phyloP scores from a whole-genome alignment of 176 grass and related monocot genomes.

The Triticum monococcum region DNA sequence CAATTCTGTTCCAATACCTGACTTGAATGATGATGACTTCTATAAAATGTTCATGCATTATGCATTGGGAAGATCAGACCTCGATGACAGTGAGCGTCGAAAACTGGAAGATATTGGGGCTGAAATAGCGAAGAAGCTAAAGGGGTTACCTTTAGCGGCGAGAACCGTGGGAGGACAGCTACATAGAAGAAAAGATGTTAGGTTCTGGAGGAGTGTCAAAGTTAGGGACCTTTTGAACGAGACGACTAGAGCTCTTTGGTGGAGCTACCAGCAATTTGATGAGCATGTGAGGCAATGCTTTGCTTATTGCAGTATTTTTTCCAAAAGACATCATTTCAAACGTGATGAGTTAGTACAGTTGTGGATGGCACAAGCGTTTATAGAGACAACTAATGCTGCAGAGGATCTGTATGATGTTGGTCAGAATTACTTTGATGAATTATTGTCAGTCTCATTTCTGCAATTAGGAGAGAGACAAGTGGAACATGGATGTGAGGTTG shows the following conservation, averaged over 20 bases:
- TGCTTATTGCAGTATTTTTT: constrained; percentile 32
- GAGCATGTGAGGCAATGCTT: constrained; percentile 27
- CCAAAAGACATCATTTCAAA: neutral
- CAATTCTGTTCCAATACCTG: neutral
- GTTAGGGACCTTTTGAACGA: neutral
- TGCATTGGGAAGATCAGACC: neutral
- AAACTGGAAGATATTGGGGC: neutral
- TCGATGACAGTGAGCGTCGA: neutral
- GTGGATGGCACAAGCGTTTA: constrained; percentile 38
- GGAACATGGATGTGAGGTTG: neutral
- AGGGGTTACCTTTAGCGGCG: neutral
- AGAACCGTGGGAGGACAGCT: neutral
- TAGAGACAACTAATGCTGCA: neutral
- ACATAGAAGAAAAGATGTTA: neutral
- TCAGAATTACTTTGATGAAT: neutral
- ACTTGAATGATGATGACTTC: neutral
- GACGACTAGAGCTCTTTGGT: neutral
- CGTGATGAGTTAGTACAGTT: constrained; percentile 15
- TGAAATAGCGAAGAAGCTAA: constrained; percentile 27
- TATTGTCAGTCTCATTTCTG: constrained; percentile 36
- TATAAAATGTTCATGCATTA: constrained; percentile 23
- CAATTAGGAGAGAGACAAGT: neutral
- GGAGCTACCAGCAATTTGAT: constrained; percentile 33
- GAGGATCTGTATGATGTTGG: constrained; percentile 9
- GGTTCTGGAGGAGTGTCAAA: constrained; percentile 8